phyloP scores from a whole-genome alignment of 306 rosid species.

The Cucurbita ficifolia region DNA sequence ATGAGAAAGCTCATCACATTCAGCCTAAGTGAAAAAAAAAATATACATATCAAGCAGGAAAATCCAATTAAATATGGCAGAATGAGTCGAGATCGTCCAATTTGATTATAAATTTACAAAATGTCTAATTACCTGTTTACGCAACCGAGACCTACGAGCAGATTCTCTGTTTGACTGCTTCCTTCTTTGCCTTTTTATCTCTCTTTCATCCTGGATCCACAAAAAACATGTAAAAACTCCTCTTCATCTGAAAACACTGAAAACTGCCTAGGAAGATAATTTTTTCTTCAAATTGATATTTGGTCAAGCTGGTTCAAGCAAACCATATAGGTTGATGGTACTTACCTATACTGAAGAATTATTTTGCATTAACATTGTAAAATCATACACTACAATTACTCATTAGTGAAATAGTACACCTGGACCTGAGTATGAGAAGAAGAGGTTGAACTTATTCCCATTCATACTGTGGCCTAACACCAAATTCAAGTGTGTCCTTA shows the following conservation, averaged over 20 bases:
- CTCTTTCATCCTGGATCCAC: constrained; percentile 85
- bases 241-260: not conserved
- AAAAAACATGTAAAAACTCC: not conserved
- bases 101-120: not conserved
- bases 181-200: constrained; percentile 80
- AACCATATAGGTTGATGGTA: not conserved
- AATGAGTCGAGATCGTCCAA: constrained; percentile 9
- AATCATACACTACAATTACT: not conserved
- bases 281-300: not conserved
- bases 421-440: not conserved
- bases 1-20: constrained; percentile 90
- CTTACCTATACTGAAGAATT: not conserved
- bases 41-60: not conserved
- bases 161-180: constrained; percentile 98
- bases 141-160: constrained; percentile 93
- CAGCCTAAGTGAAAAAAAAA: constrained; percentile 44
- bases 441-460: not conserved
- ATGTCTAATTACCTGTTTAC: constrained; percentile 59
- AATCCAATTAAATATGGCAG: constrained; percentile 1
- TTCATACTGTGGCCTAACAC: not conserved
- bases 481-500: not conserved
- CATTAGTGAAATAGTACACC: not conserved
- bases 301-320: not conserved
- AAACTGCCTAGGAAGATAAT: not conserved
- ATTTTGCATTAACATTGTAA: not conserved